Evolutionary conservation across 2,329 filamentous ascomycete genomes (phyloP).

Genomic region (Clonostachys sp.): DNA sequence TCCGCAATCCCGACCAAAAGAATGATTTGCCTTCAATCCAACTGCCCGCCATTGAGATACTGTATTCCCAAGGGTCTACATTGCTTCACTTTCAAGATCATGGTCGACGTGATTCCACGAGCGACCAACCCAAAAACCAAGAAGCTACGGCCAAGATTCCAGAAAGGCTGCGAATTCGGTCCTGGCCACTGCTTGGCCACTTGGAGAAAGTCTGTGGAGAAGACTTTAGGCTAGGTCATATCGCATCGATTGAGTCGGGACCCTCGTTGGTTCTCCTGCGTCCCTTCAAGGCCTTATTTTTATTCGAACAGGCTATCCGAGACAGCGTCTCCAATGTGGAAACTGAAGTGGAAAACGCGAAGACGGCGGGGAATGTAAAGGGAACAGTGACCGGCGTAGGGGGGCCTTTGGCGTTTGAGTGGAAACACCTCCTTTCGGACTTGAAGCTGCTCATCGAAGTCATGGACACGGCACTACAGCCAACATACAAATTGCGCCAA

Average conservation of each 20-base stretch:
- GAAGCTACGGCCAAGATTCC: not conserved
- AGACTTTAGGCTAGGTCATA: not conserved
- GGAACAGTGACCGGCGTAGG: not conserved
- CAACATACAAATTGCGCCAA: constrained; percentile 4
- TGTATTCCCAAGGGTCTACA: too few relatives aligned
- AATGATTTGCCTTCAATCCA: too few relatives aligned
- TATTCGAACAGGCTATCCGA: constrained; percentile 3
- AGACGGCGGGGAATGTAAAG: not conserved
- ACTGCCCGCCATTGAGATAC: too few relatives aligned
- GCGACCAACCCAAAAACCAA: too few relatives aligned
- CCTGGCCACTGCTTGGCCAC: not conserved
- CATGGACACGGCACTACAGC: constrained; percentile 5
- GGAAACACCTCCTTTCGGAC: constrained; percentile 1
- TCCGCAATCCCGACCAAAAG: too few relatives aligned
- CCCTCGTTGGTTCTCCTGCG: not conserved
- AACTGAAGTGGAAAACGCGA: not conserved
- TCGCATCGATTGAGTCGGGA: not conserved
- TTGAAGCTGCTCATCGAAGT: constrained; percentile 7
- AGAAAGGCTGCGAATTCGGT: constrained; percentile 1
- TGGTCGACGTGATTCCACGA: too few relatives aligned
- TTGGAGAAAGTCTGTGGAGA: not conserved
- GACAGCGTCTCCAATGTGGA: not conserved
- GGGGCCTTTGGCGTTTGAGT: not conserved
- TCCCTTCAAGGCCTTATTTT: constrained; percentile 5
- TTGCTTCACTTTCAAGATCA: too few relatives aligned